Base-by-base conservation (phyloP, 2,329 filamentous ascomycete species). In the Cladosporium sp. region DNA sequence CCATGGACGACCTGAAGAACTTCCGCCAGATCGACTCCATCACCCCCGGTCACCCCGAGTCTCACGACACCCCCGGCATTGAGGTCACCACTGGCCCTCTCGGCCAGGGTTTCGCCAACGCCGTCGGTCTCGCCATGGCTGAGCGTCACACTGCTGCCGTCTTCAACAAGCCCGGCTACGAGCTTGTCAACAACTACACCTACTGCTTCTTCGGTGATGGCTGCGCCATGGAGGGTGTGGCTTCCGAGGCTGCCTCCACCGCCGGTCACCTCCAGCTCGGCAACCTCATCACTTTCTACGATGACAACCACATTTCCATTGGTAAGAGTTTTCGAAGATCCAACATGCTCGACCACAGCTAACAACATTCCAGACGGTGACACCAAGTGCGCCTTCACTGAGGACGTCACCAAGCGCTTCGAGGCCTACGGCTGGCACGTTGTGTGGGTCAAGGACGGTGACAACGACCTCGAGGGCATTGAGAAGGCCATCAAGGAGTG, bases 11-110 rank as follows among this genome's bases (percentile, higher is more conserved):
- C 78, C 77, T 99, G 68, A 99, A 97, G 86, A 79, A 81, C 70
- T 99, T 99, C 90, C 89, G 94, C 77, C 80, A 84, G 83, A 69
- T 88, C 63, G 85, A 84, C 78, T 86, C 83, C 84, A 96, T 90
- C 76, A 96, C 91, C 61, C 93, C 94, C 61, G 94, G 94, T 71
- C 94, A 99, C 78, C 94, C 94, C 68, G 94, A 99, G 82, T 82
- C 91, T 63, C 91, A 97, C 77, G 94, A 97, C 77, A 97, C 93
- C 69, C 91, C 92, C 66, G 94, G 94, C 78, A 80, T 99, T 71
- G 94, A 99, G 81, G 94, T 99, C 70, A 99, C 94, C 74, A 99
- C 94, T 68, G 94, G 94, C 65, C 94, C 94, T 74, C 89, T 99
- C 59, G 94, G 94, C 65, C 94, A 99, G 80, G 94, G 94, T 83